A percentile compares a stretch with the other conserved stretches of the same genome.
phyloP scores from a whole-genome alignment of 805 yeast species.

The Pachysolen tannophilus region DNA sequence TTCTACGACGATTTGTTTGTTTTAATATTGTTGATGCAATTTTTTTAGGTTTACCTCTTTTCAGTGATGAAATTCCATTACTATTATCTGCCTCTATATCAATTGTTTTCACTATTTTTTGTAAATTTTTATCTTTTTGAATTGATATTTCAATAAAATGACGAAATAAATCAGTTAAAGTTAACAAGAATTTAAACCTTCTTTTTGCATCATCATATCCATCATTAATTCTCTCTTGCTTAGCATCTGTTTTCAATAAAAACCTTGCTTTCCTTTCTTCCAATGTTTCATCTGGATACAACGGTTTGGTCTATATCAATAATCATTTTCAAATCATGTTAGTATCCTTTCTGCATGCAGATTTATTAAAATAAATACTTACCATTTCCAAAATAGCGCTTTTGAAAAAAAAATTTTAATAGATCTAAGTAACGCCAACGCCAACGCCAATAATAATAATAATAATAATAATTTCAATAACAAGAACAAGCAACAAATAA shows the following conservation, averaged over 20 bases:
- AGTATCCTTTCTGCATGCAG: no score
- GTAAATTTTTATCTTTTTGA: slow-evolving; percentile 48
- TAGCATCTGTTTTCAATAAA: slow-evolving; percentile 46
- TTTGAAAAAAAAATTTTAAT: no score
- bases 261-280: slow-evolving; percentile 39
- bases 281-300: slow-evolving; percentile 18
- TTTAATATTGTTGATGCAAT: slow-evolving; percentile 12
- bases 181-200: slow-evolving; percentile 61
- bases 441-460: slow-evolving; percentile 2
- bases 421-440: no score
- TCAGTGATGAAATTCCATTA: no score
- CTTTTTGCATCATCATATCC: slow-evolving; percentile 59
- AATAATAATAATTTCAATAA: background rate
- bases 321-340: no score
- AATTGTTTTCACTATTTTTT: slow-evolving; percentile 39
- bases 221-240: slow-evolving; percentile 44
- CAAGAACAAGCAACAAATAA: background rate
- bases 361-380: no score
- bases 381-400: no score
- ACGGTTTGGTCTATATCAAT: no score
- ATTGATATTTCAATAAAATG: slow-evolving; percentile 65
- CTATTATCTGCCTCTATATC: slow-evolving; percentile 16
- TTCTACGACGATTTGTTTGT: slow-evolving; percentile 32
- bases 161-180: slow-evolving; percentile 56
- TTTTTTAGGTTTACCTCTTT: slow-evolving; percentile 8